A percentile compares a stretch with the other conserved stretches of the same genome.
phyloP scores from a whole-genome alignment of 2,329 filamentous ascomycete species.

The Pseudocercospora eumusae region DNA sequence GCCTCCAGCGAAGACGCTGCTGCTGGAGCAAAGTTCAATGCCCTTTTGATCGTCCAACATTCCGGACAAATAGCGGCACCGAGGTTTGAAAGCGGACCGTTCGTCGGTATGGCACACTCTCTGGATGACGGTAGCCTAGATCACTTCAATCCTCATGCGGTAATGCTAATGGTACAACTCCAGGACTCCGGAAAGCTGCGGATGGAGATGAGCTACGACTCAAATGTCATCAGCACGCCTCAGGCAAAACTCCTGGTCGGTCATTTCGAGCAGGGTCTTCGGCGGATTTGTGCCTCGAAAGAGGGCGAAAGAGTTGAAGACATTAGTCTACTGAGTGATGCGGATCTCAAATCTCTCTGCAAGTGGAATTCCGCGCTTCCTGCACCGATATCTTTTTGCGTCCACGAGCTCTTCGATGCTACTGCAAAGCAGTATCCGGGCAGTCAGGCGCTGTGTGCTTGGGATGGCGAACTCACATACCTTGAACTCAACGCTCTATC shows the following conservation, averaged over 20 bases:
- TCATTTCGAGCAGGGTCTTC: slow-evolving; percentile 17
- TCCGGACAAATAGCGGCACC: slow-evolving; percentile 2
- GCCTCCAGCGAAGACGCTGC: slow-evolving; percentile 8
- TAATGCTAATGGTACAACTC: slow-evolving; percentile 18
- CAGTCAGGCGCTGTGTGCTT: slow-evolving; percentile 23
- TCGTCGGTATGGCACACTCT: slow-evolving; percentile 9
- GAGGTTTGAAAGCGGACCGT: neutral
- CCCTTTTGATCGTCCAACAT: slow-evolving; percentile 13
- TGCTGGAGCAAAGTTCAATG: slow-evolving; percentile 13
- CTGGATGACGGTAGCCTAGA: slow-evolving; percentile 9
- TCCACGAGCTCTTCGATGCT: slow-evolving; percentile 12
- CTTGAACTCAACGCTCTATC: slow-evolving; percentile 30
- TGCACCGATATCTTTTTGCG: neutral
- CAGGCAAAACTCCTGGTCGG: slow-evolving; percentile 6
- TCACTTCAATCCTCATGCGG: slow-evolving; percentile 17
- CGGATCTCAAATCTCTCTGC: slow-evolving; percentile 11
- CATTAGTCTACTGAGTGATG: slow-evolving; percentile 6
- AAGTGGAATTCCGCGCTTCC: slow-evolving; percentile 14
- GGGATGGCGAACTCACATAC: slow-evolving; percentile 36
- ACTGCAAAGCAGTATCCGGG: neutral
- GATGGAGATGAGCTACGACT: slow-evolving; percentile 12
- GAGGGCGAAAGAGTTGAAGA: slow-evolving; percentile 3
- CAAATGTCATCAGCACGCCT: slow-evolving; percentile 7
- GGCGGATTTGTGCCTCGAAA: slow-evolving; percentile 11
- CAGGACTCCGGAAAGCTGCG: neutral